Percentiles rank a stretch among this genome's conserved stretches.
Evolutionary conservation across 441 rosid species (phyloP).

Genomic region (Erysimum pusillum): DNA sequence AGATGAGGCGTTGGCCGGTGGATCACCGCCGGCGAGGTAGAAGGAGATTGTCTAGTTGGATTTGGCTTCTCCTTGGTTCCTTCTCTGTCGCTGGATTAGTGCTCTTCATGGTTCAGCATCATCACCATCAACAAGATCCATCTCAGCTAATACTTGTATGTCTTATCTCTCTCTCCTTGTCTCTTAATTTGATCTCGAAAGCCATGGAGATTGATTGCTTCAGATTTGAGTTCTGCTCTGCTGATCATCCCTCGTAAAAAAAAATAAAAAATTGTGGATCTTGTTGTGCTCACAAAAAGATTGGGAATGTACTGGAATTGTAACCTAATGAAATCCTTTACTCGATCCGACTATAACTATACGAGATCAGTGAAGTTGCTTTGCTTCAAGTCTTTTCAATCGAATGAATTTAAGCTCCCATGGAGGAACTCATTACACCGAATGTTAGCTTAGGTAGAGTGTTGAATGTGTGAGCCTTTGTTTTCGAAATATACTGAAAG

Average conservation of each 20-base stretch:
- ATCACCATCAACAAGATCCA: constrained; percentile 82
- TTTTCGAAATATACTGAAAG: not conserved
- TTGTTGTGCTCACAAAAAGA: constrained; percentile 21
- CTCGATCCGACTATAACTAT: not conserved
- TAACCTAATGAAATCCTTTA: not conserved
- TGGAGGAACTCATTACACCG: not conserved
- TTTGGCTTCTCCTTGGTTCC: constrained; percentile 77
- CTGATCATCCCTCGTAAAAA: not conserved
- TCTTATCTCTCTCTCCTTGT: not conserved
- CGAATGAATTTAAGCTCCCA: not conserved
- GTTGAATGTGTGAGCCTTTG: constrained; percentile 19
- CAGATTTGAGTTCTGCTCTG: constrained; percentile 17
- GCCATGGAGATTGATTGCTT: constrained; percentile 1
- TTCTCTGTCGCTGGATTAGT: constrained; percentile 79
- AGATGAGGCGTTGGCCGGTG: constrained; percentile 93
- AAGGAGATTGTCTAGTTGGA: constrained; percentile 85
- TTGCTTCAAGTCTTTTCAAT: not conserved
- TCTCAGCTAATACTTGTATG: constrained; percentile 56
- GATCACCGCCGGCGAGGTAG: constrained; percentile 95
- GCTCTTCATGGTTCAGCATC: constrained; percentile 83
- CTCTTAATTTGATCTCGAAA: not conserved
- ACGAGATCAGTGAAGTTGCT: constrained; percentile 17
- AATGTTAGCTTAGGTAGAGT: constrained; percentile 1
- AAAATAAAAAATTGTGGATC: constrained; percentile 1
- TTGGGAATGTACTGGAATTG: constrained; percentile 1